phyloP scores from a whole-genome alignment of 192 early-diverging fungal genomes.

The Rhizoclosmatium globosum region DNA sequence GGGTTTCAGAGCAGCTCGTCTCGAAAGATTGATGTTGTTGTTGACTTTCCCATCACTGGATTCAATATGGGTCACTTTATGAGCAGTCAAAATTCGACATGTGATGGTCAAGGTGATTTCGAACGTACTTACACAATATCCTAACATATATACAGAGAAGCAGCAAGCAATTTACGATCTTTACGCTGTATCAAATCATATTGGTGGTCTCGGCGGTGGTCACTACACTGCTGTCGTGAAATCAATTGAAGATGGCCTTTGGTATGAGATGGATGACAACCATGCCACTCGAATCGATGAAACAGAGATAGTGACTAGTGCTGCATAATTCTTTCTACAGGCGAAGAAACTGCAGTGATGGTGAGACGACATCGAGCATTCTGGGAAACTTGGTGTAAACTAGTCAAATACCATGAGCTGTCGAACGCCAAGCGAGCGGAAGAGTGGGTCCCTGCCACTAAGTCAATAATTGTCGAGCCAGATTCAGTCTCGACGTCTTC shows the following conservation, averaged over 20 bases:
- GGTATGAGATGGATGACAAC: slow-evolving; percentile 87
- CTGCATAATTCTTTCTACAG: slow-evolving; percentile 67
- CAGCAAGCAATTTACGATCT: slow-evolving; percentile 70
- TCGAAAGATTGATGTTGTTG: slow-evolving; percentile 76
- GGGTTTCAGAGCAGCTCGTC: slow-evolving; percentile 69
- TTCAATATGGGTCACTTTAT: slow-evolving; percentile 80
- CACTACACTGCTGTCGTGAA: slow-evolving; percentile 76
- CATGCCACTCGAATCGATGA: slow-evolving; percentile 44
- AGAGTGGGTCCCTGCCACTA: no score
- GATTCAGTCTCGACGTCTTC: no score
- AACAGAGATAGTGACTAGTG: slow-evolving; percentile 47
- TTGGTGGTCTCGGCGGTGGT: slow-evolving; percentile 38
- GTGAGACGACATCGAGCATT: neutral
- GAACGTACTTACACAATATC: no score
- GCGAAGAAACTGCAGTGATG: slow-evolving; percentile 10
- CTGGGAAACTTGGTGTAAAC: neutral
- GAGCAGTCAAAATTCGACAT: neutral
- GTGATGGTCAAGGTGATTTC: neutral
- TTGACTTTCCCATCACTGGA: slow-evolving; percentile 73
- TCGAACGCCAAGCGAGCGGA: neutral
- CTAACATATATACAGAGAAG: no score
- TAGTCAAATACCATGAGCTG: neutral
- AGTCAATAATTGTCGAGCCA: no score
- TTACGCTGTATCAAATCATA: slow-evolving; percentile 69
- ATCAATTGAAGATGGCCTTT: slow-evolving; percentile 62